Base-by-base conservation (phyloP, 176 grass and related monocot genomes). In the Carex cristatella region DNA sequence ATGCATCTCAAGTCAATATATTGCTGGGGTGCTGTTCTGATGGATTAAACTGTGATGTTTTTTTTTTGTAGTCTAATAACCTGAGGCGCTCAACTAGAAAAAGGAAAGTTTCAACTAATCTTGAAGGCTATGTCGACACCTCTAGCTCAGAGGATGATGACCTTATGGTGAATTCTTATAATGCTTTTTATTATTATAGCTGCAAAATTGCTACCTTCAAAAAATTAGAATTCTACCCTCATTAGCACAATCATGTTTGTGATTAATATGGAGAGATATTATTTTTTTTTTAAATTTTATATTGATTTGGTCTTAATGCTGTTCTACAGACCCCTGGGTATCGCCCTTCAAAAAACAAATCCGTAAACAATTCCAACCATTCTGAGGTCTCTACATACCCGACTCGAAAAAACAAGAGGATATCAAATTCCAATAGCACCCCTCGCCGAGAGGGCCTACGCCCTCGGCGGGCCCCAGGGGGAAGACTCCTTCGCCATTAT, bases 121-220 rank as follows among this genome's bases (percentile, higher is more conserved):
- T 98, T 38, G 95, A 95, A 81, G 95, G 89, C 32, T 98, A 95
- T 81, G 90, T 88, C 49, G 90, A 98, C 88, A 95, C 91, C 83
- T 98, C 95, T 32, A 91, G 91, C 81, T 93, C 90, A 35, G 93
- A 92, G 90, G 95, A 98, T 98, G 91, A 94, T 88, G 94, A 97
- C 79, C 90, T 98, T 88, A 98, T 98, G 95, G 95, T 98, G 78
- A 90, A 81, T 88, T 85, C 71, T 69, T 85, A 66, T 10, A 11
- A 38, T 61, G 76, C 81, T 69, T 5, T 71, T 79, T 77, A 49
- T 79, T 77, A 72, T 46, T 72, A 72, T 82, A 62, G 65, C 85
- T 59, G 53, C 37, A 53, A 60, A 72, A 28, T 16, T 75, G 0
- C 38, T 18, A 72, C 60, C 7, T 75, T 61, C 32, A 51, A 48